Evolutionary conservation across 1,284 basidiomycete genomes (phyloP).

Genomic region (Ceratorhiza oryzae-sativae): DNA sequence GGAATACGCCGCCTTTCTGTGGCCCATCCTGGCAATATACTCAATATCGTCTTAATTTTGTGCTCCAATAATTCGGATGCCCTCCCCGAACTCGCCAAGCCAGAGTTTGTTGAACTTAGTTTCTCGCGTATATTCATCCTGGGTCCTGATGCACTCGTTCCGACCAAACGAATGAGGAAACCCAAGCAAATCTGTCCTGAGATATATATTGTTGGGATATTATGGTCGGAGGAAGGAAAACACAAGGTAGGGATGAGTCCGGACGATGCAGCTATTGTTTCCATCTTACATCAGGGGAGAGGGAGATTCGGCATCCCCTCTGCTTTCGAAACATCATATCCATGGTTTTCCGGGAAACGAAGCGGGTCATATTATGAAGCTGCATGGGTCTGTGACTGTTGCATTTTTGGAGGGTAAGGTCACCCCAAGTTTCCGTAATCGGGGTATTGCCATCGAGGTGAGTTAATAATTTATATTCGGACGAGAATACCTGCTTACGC

Average conservation of each 20-base stretch:
- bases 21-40: not conserved
- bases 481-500: not conserved
- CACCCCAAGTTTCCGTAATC: conserved; percentile 23
- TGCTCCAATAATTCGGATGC: not conserved
- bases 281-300: conserved; percentile 50
- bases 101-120: not conserved
- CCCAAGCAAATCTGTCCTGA: not conserved
- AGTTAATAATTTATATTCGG: not conserved
- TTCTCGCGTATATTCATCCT: not conserved
- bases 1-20: conserved; percentile 5
- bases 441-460: conserved; percentile 27
- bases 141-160: conserved; percentile 20
- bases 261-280: not conserved
- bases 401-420: not conserved
- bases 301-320: conserved; percentile 45
- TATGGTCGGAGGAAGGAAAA: conserved; percentile 3
- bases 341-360: conserved; percentile 59
- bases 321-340: not conserved
- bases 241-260: not conserved
- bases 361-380: conserved; percentile 49
- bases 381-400: conserved; percentile 18
- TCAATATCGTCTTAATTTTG: conserved; percentile 1
- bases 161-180: not conserved
- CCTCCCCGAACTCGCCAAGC: not conserved
- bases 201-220: not conserved